Evolutionary conservation across 352 stramenopile species (phyloP).

Genomic region (Pythium brachiatum): DNA sequence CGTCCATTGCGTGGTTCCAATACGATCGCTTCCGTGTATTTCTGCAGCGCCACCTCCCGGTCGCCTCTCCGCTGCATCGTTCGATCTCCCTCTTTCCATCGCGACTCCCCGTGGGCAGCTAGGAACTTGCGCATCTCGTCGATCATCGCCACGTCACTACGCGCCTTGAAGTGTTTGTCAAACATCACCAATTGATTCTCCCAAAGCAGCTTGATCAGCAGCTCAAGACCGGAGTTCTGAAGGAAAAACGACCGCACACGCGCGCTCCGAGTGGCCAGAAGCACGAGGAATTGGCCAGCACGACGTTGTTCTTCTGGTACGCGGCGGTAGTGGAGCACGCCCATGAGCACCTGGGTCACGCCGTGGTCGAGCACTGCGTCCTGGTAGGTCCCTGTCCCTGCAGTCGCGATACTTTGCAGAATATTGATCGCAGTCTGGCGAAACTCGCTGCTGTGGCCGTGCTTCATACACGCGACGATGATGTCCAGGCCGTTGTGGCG

Average conservation of each 20-base stretch:
- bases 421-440: constrained; percentile 21
- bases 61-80: constrained; percentile 11
- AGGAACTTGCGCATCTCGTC: constrained; percentile 24
- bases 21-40: constrained; percentile 26
- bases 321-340: constrained; percentile 23
- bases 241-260: constrained; percentile 22
- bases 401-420: constrained; percentile 22
- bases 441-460: constrained; percentile 25
- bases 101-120: constrained; percentile 14
- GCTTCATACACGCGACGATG: constrained; percentile 24
- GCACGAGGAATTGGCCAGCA: constrained; percentile 22
- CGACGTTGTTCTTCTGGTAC: constrained; percentile 21
- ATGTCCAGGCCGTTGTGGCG: constrained; percentile 24
- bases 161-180: constrained; percentile 16
- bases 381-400: constrained; percentile 15
- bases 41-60: constrained; percentile 19
- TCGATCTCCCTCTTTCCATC: constrained; percentile 14
- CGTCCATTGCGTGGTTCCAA: constrained; percentile 22
- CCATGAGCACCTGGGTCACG: constrained; percentile 23
- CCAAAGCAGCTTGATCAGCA: constrained; percentile 25
- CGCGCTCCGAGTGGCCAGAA: constrained; percentile 15
- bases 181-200: constrained; percentile 20
- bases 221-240: constrained; percentile 21
- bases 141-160: background rate
- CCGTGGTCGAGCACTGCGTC: constrained; percentile 25